phyloP scores from a whole-genome alignment of 176 grass and related monocot genomes.

The Hyparrhenia diplandra region DNA sequence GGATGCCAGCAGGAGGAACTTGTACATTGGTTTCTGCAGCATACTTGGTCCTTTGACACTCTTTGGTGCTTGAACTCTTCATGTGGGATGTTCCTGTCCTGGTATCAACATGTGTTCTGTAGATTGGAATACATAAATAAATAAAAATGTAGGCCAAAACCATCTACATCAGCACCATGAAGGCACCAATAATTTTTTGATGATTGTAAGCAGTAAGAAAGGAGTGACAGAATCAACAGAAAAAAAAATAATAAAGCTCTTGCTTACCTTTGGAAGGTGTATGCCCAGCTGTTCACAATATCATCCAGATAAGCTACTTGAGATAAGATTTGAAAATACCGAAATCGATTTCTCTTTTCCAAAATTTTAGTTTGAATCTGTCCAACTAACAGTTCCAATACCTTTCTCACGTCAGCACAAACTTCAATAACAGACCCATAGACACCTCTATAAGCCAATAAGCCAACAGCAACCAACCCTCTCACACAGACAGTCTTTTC shows the following conservation, averaged over 20 bases:
- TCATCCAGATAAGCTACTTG: slow-evolving; percentile 93
- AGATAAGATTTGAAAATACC: slow-evolving; percentile 73
- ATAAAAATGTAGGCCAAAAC: slow-evolving; percentile 3
- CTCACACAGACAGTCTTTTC: slow-evolving; percentile 52
- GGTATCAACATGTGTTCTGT: slow-evolving; percentile 64
- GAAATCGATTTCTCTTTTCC: slow-evolving; percentile 59
- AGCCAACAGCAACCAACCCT: slow-evolving; percentile 86
- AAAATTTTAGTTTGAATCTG: slow-evolving; percentile 67
- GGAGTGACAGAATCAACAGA: slow-evolving; percentile 13
- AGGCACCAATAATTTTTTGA: background rate
- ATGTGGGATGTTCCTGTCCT: slow-evolving; percentile 36
- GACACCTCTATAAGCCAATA: slow-evolving; percentile 81
- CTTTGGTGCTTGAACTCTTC: slow-evolving; percentile 29
- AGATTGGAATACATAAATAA: slow-evolving; percentile 25
- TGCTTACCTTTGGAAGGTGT: slow-evolving; percentile 70
- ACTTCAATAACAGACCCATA: slow-evolving; percentile 81
- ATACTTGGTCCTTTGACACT: background rate
- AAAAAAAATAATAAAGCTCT: slow-evolving; percentile 25
- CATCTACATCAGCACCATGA: slow-evolving; percentile 14
- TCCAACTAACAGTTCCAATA: slow-evolving; percentile 78
- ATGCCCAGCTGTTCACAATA: slow-evolving; percentile 82
- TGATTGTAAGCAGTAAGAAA: slow-evolving; percentile 20
- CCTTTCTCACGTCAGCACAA: slow-evolving; percentile 80
- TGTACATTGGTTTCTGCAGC: slow-evolving; percentile 18
- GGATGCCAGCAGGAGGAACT: slow-evolving; percentile 23